Percentiles rank a stretch among this genome's conserved stretches.
Conservation (phyloP, 2,329 filamentous ascomycete species). For the Phaeosphaeriaceae sp. region DNA sequence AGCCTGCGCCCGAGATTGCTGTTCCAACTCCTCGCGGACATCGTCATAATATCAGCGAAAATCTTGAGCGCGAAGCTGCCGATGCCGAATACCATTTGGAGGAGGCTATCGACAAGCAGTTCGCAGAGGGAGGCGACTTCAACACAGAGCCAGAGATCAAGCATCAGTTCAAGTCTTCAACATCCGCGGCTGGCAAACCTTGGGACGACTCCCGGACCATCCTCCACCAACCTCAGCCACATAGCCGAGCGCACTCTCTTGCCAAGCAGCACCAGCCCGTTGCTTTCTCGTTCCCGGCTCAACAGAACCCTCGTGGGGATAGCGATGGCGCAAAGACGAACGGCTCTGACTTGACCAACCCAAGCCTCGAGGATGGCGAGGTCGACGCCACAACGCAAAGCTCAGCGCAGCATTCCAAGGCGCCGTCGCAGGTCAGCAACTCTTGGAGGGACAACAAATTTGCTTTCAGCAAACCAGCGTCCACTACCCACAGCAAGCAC, state of each 20-base stretch:
- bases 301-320: conserved; percentile 42
- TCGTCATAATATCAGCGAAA: conserved; percentile 76
- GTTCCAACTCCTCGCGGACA: conserved; percentile 67
- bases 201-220: conserved; percentile 52
- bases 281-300: conserved; percentile 39
- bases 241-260: conserved; percentile 74
- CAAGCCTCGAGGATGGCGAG: conserved; percentile 45
- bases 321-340: conserved; percentile 52
- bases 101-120: conserved; percentile 77
- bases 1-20: conserved; percentile 61
- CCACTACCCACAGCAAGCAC: conserved; percentile 59
- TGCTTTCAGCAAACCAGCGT: conserved; percentile 40
- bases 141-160: conserved; percentile 61
- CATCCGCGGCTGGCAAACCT: conserved; percentile 32
- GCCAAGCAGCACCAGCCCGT: conserved; percentile 64
- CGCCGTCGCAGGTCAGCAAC: conserved; percentile 46
- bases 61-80: conserved; percentile 82
- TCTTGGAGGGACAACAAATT: conserved; percentile 47
- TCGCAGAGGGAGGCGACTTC: conserved; percentile 75
- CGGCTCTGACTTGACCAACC: conserved; percentile 47
- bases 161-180: conserved; percentile 34
- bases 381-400: conserved; percentile 24
- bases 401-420: conserved; percentile 44
- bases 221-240: conserved; percentile 75
- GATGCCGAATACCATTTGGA: conserved; percentile 86